Evolutionary conservation across 2,329 filamentous ascomycete species (phyloP), one percentile per base, ranked within the genome.

Genomic region (Scleromitrula shiraiana): DNA sequence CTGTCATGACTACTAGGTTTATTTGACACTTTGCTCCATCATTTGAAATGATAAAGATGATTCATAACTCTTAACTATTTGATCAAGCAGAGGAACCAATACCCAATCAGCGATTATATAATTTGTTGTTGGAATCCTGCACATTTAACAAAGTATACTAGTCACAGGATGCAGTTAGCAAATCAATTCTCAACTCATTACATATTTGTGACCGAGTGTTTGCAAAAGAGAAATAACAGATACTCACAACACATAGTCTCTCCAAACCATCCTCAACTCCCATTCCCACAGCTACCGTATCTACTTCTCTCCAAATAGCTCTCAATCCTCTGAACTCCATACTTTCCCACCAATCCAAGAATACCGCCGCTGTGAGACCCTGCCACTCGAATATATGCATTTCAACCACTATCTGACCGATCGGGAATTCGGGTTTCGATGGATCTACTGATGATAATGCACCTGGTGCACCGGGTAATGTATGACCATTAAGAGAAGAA

Each of bases 261-360:
- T 56, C 47, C 9, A 41, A 50, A 5, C 44, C 26, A 36, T 57
- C 56, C 35, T 57, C 53, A 3, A 59, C 14, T 3, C 49, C 46
- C 36, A 58, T 30, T 10, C 50, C 60, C n/a, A 55, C 51, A 20
- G 50, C 51, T 10, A 62, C 41, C 12, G 60, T 33, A 44, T 63
- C 62, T 7, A 58, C 54, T 43, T 63, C 61, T 4, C 58, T 59
- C 50, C 57, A 59, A 5, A 54, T 41, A 20, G 56, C 52, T 24
- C 61, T 50, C n/a, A 63, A 44, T 3, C 59, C 62, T 17, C 56
- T 54, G 9, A 45, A 53, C 41, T 63, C 61, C 36, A 64, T 47
- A n/a, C 42, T 53, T 44, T 60, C 57, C 61, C 60, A 62, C 56
- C 61, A 64, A 41, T 55, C 43, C 29, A 63, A 22, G 36, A 62